Conservation (phyloP, 2,329 filamentous ascomycete species). For the Fusarium setosum region DNA sequence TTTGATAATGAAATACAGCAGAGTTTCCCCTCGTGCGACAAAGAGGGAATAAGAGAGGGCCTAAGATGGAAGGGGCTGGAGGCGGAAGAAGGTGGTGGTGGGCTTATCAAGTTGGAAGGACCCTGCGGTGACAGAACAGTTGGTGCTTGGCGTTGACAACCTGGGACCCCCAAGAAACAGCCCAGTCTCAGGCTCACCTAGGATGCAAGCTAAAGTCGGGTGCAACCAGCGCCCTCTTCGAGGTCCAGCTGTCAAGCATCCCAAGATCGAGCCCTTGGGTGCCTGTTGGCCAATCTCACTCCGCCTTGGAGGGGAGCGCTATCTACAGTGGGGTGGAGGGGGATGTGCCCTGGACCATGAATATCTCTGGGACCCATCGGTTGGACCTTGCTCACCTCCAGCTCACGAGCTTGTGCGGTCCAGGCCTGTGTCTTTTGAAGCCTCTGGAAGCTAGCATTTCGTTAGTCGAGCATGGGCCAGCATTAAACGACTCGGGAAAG, state of each 20-base stretch:
- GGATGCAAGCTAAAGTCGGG: constrained; percentile 4
- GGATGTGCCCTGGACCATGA: constrained; percentile 28
- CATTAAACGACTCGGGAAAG: background rate
- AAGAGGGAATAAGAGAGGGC: background rate
- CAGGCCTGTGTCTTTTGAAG: background rate
- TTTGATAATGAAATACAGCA: background rate
- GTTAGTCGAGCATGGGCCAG: background rate
- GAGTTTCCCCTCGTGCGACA: background rate
- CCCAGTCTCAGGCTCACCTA: too few species aligned
- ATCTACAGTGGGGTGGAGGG: constrained; percentile 30
- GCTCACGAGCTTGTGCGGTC: constrained; percentile 16
- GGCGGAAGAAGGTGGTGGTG: constrained; percentile 27
- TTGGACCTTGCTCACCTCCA: constrained; percentile 21
- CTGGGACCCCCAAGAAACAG: background rate
- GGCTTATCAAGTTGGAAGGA: constrained; percentile 38
- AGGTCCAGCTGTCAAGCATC: constrained; percentile 36
- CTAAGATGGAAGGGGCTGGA: constrained; percentile 38
- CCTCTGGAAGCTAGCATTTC: background rate
- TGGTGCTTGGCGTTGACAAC: constrained; percentile 34
- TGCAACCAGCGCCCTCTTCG: constrained; percentile 12
- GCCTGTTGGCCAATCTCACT: constrained; percentile 21
- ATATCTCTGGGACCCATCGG: background rate
- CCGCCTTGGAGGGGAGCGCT: constrained; percentile 28
- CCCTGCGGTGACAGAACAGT: constrained; percentile 20
- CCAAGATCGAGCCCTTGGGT: constrained; percentile 7